phyloP scores from a whole-genome alignment of 805 yeast species.

The Torulaspora delbrueckii region DNA sequence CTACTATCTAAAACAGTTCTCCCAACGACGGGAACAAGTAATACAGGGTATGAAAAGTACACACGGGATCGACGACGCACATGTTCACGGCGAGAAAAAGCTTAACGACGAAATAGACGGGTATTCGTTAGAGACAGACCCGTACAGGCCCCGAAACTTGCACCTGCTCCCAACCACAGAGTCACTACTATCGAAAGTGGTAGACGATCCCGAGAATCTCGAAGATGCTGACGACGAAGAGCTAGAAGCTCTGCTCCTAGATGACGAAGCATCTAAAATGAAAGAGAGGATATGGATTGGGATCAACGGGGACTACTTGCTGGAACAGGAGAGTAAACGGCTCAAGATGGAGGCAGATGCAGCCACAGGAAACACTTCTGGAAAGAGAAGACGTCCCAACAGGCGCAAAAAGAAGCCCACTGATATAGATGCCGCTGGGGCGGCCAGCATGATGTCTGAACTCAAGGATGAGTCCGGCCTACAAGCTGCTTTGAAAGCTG shows the following conservation, averaged over 20 bases:
- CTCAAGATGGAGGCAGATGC: constrained; percentile 82
- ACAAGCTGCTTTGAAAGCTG: constrained; percentile 40
- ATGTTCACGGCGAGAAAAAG: constrained; percentile 16
- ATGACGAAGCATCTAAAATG: constrained; percentile 61
- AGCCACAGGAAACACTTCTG: constrained; percentile 68
- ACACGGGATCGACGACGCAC: constrained; percentile 32
- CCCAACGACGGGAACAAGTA: constrained; percentile 29
- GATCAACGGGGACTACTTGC: constrained; percentile 75
- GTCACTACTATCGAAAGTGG: constrained; percentile 47
- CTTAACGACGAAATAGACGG: constrained; percentile 35
- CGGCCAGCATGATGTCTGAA: constrained; percentile 20
- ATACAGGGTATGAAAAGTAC: constrained; percentile 28
- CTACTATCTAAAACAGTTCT: constrained; percentile 33
- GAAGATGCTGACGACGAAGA: constrained; percentile 85
- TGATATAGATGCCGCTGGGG: constrained; percentile 20
- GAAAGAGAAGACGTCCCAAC: constrained; percentile 42
- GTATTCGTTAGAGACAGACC: constrained; percentile 37
- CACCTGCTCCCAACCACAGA: constrained; percentile 54
- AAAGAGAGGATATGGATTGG: constrained; percentile 90
- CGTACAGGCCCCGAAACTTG: constrained; percentile 52
- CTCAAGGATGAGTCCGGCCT: constrained; percentile 33
- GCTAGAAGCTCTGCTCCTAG: constrained; percentile 53
- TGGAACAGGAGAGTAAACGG: constrained; percentile 80
- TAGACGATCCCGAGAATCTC: constrained; percentile 57
- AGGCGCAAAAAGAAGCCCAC: constrained; percentile 28